Percentiles rank a stretch among this genome's conserved stretches.
Conservation (phyloP, 495 filamentous ascomycete genomes). For the Bacidia gigantensis region DNA sequence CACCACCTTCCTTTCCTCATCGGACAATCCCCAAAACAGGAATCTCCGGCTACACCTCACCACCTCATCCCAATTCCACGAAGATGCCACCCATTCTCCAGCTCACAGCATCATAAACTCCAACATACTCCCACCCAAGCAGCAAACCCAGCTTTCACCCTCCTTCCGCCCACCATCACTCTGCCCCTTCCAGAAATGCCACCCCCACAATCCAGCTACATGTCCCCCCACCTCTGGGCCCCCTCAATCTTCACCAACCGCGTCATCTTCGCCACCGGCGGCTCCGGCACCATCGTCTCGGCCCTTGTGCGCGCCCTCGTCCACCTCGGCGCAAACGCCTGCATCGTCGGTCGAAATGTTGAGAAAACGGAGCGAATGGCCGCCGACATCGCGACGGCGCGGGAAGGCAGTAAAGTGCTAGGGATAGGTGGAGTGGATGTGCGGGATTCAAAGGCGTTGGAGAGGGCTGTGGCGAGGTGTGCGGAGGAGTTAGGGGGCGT, state of each 20-base stretch:
- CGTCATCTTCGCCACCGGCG: slow-evolving; percentile 91
- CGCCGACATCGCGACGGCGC: slow-evolving; percentile 62
- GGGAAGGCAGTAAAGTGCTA: slow-evolving; percentile 66
- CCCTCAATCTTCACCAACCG: slow-evolving; percentile 36
- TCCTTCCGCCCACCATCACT: neutral
- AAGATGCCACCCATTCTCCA: no score
- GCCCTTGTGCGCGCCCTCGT: slow-evolving; percentile 86
- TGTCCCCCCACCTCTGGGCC: neutral
- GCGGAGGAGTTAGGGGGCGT: slow-evolving; percentile 70
- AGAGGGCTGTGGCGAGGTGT: slow-evolving; percentile 62
- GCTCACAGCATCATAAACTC: no score
- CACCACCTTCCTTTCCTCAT: no score
- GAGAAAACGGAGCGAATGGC: slow-evolving; percentile 75
- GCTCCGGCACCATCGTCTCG: slow-evolving; percentile 85
- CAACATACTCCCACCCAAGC: no score
- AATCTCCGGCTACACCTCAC: no score
- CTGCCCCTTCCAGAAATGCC: neutral
- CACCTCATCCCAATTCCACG: no score
- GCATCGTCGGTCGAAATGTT: slow-evolving; percentile 83
- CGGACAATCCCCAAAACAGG: no score
- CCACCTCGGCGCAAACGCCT: slow-evolving; percentile 81
- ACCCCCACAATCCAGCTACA: neutral
- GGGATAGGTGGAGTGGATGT: slow-evolving; percentile 81
- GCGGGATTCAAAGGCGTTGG: slow-evolving; percentile 51
- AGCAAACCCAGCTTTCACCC: no score